These are phyloP conservation scores for Primulina huaijiensis DNA, from an alignment of 257 asterid genomes.

Conservation along the genomic window DNA sequence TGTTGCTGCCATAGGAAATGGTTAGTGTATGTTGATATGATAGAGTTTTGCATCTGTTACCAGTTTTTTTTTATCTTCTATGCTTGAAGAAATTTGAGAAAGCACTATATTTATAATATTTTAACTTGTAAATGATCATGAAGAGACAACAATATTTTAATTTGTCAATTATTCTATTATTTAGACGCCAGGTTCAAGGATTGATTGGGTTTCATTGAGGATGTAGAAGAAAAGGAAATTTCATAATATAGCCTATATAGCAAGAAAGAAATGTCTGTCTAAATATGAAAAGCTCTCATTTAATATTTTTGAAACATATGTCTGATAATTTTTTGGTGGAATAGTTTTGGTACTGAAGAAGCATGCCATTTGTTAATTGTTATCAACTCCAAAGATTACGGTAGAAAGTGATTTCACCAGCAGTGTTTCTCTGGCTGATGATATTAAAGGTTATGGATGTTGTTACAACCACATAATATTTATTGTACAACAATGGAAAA, in stretches of 20 bases:
- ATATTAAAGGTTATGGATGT: not conserved
- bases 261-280: not conserved
- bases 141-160: not conserved
- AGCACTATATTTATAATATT: not conserved
- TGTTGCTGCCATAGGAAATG: slow-evolving; percentile 86
- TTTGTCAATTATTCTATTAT: not conserved
- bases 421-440: not conserved
- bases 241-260: too few relatives aligned
- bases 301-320: too few relatives aligned
- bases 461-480: too few relatives aligned
- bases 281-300: not conserved
- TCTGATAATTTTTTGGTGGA: not conserved
- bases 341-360: not conserved
- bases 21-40: slow-evolving; percentile 38
- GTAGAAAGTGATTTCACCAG: not conserved
- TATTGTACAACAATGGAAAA: too few relatives aligned
- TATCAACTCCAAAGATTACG: not conserved
- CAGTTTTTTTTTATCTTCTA: not conserved
- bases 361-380: too few relatives aligned
- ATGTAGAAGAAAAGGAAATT: slow-evolving; percentile 1
- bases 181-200: slow-evolving; percentile 10
- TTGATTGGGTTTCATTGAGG: not conserved
- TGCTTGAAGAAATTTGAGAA: not conserved
- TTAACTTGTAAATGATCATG: not conserved
- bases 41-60: slow-evolving; percentile 8